Conservation (phyloP, 805 yeast genomes). For the Cyberlindnera sargentensis region DNA sequence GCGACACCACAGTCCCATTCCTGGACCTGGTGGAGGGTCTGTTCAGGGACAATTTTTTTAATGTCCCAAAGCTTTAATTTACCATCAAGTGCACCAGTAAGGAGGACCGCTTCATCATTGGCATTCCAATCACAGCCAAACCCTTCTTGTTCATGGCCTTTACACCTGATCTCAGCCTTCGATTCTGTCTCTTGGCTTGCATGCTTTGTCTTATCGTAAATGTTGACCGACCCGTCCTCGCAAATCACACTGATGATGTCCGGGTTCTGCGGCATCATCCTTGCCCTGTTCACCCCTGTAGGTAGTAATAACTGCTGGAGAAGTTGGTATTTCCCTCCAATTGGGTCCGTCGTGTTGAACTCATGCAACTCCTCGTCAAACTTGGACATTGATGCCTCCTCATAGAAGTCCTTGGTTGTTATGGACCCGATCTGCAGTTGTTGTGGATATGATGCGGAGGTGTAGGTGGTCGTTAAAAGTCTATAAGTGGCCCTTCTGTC, state of each 20-base stretch:
- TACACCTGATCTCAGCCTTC: constrained; percentile 47
- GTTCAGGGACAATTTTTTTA: constrained; percentile 29
- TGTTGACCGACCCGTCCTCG: constrained; percentile 53
- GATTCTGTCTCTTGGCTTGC: constrained; percentile 37
- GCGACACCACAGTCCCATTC: constrained; percentile 37
- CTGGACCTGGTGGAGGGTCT: constrained; percentile 1
- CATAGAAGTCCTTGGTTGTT: constrained; percentile 20
- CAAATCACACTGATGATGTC: constrained; percentile 71
- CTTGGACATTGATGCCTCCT: constrained; percentile 24
- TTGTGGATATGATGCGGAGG: constrained; percentile 51
- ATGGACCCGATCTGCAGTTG: constrained; percentile 32
- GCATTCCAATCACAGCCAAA: constrained; percentile 74
- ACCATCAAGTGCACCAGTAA: constrained; percentile 61
- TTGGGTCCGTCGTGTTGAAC: constrained; percentile 25
- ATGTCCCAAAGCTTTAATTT: constrained; percentile 64
- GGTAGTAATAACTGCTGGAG: constrained; percentile 57
- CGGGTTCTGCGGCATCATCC: constrained; percentile 80
- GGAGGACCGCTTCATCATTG: constrained; percentile 49
- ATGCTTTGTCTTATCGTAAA: constrained; percentile 84
- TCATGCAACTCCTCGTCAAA: constrained; percentile 30
- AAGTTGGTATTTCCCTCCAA: constrained; percentile 31
- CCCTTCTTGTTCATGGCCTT: constrained; percentile 43
- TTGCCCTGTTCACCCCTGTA: constrained; percentile 68
- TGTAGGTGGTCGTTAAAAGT: constrained; percentile 55
- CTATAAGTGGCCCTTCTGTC: constrained; percentile 29